These are phyloP conservation scores for Plasmopara viticola DNA, from an alignment of 352 stramenopile species.

Conservation along the genomic window DNA sequence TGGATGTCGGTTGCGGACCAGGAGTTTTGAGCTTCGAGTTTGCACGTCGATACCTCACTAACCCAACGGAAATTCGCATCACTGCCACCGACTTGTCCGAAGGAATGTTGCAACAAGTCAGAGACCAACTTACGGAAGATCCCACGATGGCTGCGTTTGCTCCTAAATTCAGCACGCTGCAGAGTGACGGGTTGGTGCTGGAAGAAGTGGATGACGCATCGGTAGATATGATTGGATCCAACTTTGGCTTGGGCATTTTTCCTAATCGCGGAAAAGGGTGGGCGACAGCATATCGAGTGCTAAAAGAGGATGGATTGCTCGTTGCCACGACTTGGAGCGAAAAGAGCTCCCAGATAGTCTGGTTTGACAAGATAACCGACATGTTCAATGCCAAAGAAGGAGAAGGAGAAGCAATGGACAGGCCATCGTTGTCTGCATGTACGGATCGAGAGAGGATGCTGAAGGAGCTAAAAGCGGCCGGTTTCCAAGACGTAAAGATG, in stretches of 20 bases:
- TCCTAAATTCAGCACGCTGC: conserved; percentile 25
- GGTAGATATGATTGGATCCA: conserved; percentile 36
- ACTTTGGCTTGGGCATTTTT: conserved; percentile 41
- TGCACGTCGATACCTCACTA: conserved; percentile 21
- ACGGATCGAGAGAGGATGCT: conserved; percentile 12
- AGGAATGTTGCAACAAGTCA: conserved; percentile 35
- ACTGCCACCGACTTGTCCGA: conserved; percentile 39
- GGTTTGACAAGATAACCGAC: conserved; percentile 27
- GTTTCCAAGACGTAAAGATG: conserved; percentile 20
- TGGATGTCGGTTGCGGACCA: conserved; percentile 32
- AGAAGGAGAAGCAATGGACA: conserved; percentile 8
- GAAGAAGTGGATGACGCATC: conserved; percentile 26
- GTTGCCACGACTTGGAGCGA: conserved; percentile 37
- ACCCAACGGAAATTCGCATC: conserved; percentile 18
- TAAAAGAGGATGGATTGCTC: conserved; percentile 34
- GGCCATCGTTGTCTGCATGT: conserved; percentile 6
- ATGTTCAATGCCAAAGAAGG: conserved; percentile 21
- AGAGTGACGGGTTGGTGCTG: conserved; percentile 34
- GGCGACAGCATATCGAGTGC: conserved; percentile 25
- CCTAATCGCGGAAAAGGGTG: conserved; percentile 28
- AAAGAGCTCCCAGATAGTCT: conserved; percentile 32
- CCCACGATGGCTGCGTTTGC: conserved; percentile 14
- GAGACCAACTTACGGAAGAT: conserved; percentile 15
- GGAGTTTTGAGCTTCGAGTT: conserved; percentile 33
- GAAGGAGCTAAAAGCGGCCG: conserved; percentile 20